Conservation (phyloP, 169 alveolate species). For the Plasmodium falciparum region DNA sequence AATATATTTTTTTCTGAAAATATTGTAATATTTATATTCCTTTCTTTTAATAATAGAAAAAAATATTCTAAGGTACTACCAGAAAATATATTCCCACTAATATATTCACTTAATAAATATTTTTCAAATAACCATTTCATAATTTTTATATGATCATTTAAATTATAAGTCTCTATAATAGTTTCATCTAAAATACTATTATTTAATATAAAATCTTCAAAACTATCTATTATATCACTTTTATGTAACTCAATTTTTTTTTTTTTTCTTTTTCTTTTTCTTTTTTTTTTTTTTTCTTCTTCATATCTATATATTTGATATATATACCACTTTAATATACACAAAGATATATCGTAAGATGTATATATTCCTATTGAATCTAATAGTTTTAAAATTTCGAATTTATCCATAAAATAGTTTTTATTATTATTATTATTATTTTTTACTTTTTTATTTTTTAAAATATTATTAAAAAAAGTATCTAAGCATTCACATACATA, state of each 20-base stretch:
- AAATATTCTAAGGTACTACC: slow-evolving; percentile 38
- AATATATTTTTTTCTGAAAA: slow-evolving; percentile 43
- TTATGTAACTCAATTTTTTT: no score
- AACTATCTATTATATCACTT: no score
- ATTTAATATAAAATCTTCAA: neutral
- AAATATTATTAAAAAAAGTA: slow-evolving; percentile 1
- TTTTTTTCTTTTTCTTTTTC: neutral
- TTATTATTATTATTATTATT: neutral
- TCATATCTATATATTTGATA: neutral
- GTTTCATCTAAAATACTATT: neutral
- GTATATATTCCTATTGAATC: slow-evolving; percentile 49
- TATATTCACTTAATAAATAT: slow-evolving; percentile 4
- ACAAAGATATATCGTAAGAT: slow-evolving; percentile 27
- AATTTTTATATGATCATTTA: slow-evolving; percentile 12
- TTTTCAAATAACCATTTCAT: neutral
- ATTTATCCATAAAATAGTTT: slow-evolving; percentile 1
- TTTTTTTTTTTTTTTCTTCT: neutral
- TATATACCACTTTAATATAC: slow-evolving; percentile 35
- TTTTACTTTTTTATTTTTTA: slow-evolving; percentile 6
- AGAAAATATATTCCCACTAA: slow-evolving; percentile 49
- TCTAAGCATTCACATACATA: slow-evolving; percentile 21
- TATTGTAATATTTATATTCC: slow-evolving; percentile 24
- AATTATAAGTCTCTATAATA: slow-evolving; percentile 1
- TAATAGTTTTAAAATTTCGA: slow-evolving; percentile 3
- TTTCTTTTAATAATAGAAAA: slow-evolving; percentile 44